Base-by-base conservation (phyloP, 345 rosid genomes). In the Citrus mangshanensis region DNA sequence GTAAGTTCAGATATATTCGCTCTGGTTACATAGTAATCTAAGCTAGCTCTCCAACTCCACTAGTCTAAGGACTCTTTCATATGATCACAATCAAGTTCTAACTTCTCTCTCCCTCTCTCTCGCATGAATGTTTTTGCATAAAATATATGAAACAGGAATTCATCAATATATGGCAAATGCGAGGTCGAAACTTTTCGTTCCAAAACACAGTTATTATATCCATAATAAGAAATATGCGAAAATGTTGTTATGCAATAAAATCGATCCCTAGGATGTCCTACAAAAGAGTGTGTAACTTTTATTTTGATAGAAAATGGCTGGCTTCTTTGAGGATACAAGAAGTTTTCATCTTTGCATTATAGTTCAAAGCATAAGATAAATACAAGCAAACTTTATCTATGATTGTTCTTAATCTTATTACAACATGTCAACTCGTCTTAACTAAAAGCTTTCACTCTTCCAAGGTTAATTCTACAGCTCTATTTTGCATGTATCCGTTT, bases 1-100 rank as follows among this genome's bases (percentile, higher is more conserved):
- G 99, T 95, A 86, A 87, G 99, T 86, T 49, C 76, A 51, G 10
- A 68, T 80, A n/a, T 14, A 21, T 62, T 65, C 1, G 1, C 42
- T 78, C 3, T 24, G 64, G 58, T 74, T 64, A 71, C 59, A 4
- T 28, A 30, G 62, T 21, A 38, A 34, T 16, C n/a, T 32, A 13
- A 18, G 74, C 70, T 40, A 9, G 13, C 18, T 30, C 60, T 76
- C 56, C n/a, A n/a, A 32, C 38, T 30, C 35, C 35, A 18, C 10
- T 70, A 35, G 54, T 8, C 13, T 28, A 27, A 32, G 77, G 64
- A 28, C 35, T 49, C 18, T 13, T 7, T 24, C 62, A 21, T 61
- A 42, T 13, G 30, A 19, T 28, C 34, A 28, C 46, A 25, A 16
- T 56, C 27, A 38, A 68, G 25, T 34, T 32, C 67, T 74, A 68